Base-by-base conservation (phyloP, 1,139 yeast genomes). In the Kodamaea suecica region DNA sequence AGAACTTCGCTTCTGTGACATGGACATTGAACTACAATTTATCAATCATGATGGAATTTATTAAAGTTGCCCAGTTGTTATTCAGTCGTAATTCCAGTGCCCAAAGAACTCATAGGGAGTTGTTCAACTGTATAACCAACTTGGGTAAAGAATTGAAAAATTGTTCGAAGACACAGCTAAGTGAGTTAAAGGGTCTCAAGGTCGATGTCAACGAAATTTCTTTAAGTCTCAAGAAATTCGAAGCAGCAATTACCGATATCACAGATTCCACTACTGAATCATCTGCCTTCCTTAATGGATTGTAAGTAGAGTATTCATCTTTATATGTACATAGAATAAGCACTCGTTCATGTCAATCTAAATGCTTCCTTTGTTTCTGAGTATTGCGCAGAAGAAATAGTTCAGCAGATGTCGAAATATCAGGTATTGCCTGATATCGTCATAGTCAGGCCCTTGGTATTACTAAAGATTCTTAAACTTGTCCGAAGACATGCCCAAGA, bases 1-100 rank as follows among this genome's bases (percentile, higher is more conserved):
- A 40, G 12, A 27, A 34, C 11, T 38, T 51, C 17, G 31, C 49
- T 10, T 47, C 42, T 2, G 40, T 52, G 29, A 46, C 50, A 5
- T 47, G 57, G 44, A 55, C 57, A 17, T 38, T 56, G 25, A 59
- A 52, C 36, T 48, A 52, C 35, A 53, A 52, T 31, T 39, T 61
- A 10, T 36, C 49, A 3, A 44, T 45, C 31, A 34, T 61, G 16
- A 40, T 48, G n/a, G 68, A 62, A 41, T 51, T 65, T 31, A 41
- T 52, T n/a, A 53, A 50, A 37, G 51, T 58, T 23, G 40, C 36
- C 7, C 33, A 33, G 11, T 12, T 32, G 12, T 31, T 46, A 25
- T 25, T 35, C 34, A 33, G 33, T 17, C 33, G 29, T 12, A 23
- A 17, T 19, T 25, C 24, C 11, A 17, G 25, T n/a, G 17, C 16